Evolutionary conservation across 805 yeast species (phyloP).

Genomic region (Starmerella ratchasimensis): DNA sequence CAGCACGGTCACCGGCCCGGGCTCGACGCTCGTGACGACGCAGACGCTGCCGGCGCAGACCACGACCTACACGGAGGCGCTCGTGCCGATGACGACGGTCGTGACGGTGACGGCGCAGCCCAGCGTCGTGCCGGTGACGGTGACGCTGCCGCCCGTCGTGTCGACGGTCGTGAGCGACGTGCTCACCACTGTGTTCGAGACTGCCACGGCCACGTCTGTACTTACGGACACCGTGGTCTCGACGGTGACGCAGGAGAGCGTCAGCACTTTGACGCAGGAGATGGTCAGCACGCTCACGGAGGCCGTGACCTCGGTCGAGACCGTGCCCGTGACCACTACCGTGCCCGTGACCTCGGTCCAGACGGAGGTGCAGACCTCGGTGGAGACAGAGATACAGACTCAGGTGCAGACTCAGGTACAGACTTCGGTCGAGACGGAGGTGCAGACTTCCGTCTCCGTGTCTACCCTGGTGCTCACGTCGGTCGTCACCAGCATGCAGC

Average conservation of each 20-base stretch:
- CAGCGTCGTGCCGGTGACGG: conserved; percentile 9
- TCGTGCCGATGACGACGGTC: conserved; percentile 5
- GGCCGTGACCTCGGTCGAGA: background rate
- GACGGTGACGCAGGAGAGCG: background rate
- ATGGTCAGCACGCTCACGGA: background rate
- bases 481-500: conserved; percentile 1
- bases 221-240: conserved; percentile 1
- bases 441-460: background rate
- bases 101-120: conserved; percentile 10
- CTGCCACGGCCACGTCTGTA: background rate
- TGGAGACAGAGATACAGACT: background rate
- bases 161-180: conserved; percentile 6
- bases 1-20: conserved; percentile 10
- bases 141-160: conserved; percentile 8
- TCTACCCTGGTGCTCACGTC: conserved; percentile 1
- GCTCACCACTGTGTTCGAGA: background rate
- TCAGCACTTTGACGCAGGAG: background rate
- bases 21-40: conserved; percentile 4
- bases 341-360: background rate
- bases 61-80: background rate
- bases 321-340: background rate
- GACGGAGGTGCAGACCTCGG: background rate
- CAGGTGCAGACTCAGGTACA: background rate
- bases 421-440: background rate
- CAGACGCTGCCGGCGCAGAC: conserved; percentile 3